Conservation (phyloP, 768 basidiomycete genomes). For the Leccinellum albellum region DNA sequence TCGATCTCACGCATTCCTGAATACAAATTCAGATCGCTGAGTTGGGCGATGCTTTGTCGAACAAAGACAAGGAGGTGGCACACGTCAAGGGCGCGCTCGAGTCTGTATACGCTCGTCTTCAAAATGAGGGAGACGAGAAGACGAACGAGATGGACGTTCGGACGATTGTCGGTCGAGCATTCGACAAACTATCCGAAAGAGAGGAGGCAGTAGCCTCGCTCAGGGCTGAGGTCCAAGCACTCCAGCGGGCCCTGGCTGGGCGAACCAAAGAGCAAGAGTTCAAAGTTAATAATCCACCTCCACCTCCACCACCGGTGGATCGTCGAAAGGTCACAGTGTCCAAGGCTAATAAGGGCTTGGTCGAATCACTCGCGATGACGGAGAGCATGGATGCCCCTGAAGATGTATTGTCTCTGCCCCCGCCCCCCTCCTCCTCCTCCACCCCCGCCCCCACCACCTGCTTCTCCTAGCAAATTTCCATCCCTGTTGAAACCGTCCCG, state of each 20-base stretch:
- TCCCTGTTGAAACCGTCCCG: conserved; percentile 28
- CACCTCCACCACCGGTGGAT: conserved; percentile 49
- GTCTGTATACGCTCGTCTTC: conserved; percentile 80
- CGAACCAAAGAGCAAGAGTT: conserved; percentile 66
- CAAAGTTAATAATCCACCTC: conserved; percentile 62
- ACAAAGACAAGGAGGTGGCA: conserved; percentile 68
- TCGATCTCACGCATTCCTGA: neutral
- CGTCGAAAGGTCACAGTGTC: conserved; percentile 5
- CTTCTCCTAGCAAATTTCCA: neutral
- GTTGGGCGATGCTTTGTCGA: conserved; percentile 41
- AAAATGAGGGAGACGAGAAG: conserved; percentile 44
- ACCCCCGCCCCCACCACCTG: conserved; percentile 15
- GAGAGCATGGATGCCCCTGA: conserved; percentile 11
- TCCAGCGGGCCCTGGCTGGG: conserved; percentile 48
- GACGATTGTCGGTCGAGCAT: conserved; percentile 62
- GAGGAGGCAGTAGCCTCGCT: conserved; percentile 62
- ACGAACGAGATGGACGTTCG: conserved; percentile 60
- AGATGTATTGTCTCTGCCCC: conserved; percentile 11
- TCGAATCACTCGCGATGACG: conserved; percentile 4
- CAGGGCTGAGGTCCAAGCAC: conserved; percentile 43
- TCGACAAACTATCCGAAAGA: conserved; percentile 65
- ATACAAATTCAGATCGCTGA: conserved; percentile 45
- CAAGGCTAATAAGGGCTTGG: conserved; percentile 6
- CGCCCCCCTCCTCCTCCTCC: conserved; percentile 27
- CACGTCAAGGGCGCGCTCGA: conserved; percentile 86